Evolutionary conservation across 257 asterid species (phyloP), one percentile per base, ranked within the genome.

Genomic region (Fraxinus anomala): DNA sequence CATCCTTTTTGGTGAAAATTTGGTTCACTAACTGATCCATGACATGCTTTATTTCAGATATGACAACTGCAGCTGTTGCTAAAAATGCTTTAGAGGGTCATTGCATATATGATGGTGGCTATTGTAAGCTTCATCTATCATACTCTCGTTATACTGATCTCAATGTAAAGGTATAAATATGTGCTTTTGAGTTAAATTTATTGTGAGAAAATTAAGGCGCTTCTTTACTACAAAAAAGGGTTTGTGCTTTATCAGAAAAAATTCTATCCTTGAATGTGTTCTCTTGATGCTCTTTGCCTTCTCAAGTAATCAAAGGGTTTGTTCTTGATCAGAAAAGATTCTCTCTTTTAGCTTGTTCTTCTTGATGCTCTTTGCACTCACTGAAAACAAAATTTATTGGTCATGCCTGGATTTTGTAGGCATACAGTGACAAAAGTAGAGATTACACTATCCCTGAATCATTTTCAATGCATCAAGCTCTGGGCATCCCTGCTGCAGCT

Each of bases 81-180:
- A 91, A 91, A 87, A 88, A 87, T 14, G 89, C 97, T 36, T 85
- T 93, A 77, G 97, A 91, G 86, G 98, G 98, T 68, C 96, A 93
- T 83, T 91, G 97, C 94, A 93, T 93, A 73, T 91, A 91, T 91
- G 98, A 93, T 76, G 97, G 97, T 83, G 97, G 97, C 97, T 93
- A 91, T 86, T 93, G 98, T 93, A 93, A 91, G 96, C 94, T 91
- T 91, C 98, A 93, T 89, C 90, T 91, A 89, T 89, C 97, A 88
- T 91, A 84, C 93, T 93, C 98, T 91, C 94, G 93, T 90, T 97
- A 93, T 89, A 89, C 97, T 89, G 98, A 93, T 91, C 97, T 93
- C 94, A 91, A 83, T 87, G 87, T 91, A 54, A 92, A 93, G 97
- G 98, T 90, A 93, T 88, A 80, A 36, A 84, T 78, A 79, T 87